Evolutionary conservation across 495 filamentous ascomycete species (phyloP).

Genomic region (Margaritispora aquatica): DNA sequence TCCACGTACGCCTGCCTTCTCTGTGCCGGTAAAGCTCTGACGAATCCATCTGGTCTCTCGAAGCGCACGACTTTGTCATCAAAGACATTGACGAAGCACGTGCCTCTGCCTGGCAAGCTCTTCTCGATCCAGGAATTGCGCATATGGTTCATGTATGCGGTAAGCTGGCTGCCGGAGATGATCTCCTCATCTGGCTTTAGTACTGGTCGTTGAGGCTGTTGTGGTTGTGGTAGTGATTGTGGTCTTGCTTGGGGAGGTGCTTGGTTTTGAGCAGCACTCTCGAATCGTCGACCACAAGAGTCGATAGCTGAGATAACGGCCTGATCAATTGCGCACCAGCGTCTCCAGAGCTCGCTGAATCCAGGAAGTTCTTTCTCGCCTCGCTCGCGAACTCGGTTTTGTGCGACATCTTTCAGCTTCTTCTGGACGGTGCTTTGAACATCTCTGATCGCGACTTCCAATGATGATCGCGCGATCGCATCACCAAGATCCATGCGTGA

Average conservation of each 20-base stretch:
- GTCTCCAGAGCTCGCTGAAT: slow-evolving; percentile 8
- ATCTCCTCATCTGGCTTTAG: slow-evolving; percentile 1
- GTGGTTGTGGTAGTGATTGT: background rate
- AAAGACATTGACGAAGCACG: slow-evolving; percentile 12
- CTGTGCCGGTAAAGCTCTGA: slow-evolving; percentile 2
- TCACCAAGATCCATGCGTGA: slow-evolving; percentile 18
- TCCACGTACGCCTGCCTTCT: background rate
- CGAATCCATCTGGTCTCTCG: slow-evolving; percentile 15
- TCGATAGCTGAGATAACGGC: slow-evolving; percentile 1
- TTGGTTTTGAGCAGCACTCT: background rate
- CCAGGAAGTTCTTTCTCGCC: slow-evolving; percentile 1
- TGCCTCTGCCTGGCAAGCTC: background rate
- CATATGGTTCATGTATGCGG: slow-evolving; percentile 6
- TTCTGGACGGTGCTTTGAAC: slow-evolving; percentile 1
- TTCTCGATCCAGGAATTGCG: slow-evolving; percentile 17
- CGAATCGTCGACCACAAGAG: slow-evolving; percentile 1
- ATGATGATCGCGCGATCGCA: background rate
- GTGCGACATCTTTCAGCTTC: slow-evolving; percentile 11
- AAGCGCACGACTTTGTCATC: slow-evolving; percentile 7
- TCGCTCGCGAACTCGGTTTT: background rate
- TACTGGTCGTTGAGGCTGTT: background rate
- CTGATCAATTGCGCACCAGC: slow-evolving; percentile 3
- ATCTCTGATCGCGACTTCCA: slow-evolving; percentile 3
- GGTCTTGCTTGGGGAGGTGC: background rate
- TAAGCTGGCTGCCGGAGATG: slow-evolving; percentile 2